A percentile compares a stretch with the other conserved stretches of the same genome.
Evolutionary conservation across 2,329 filamentous ascomycete species (phyloP).

Genomic region (Pseudogymnoascus sp.): DNA sequence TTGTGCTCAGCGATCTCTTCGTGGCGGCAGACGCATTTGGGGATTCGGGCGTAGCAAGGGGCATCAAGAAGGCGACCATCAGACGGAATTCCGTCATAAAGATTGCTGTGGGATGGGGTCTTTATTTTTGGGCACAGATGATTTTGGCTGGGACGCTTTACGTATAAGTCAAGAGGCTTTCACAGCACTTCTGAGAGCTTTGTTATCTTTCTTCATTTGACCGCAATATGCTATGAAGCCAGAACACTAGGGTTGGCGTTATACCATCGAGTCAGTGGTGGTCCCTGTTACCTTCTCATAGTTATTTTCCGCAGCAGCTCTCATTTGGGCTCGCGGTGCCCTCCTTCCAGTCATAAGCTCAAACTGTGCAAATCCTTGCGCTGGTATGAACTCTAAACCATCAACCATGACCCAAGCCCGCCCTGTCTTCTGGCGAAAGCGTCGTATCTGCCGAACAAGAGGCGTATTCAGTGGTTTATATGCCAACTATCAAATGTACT

Average conservation of each 20-base stretch:
- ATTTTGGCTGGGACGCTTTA: slow-evolving; percentile 34
- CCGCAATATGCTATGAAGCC: background rate
- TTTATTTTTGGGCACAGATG: slow-evolving; percentile 45
- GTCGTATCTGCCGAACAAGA: slow-evolving; percentile 57
- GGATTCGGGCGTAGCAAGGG: background rate
- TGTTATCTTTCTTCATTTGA: slow-evolving; percentile 45
- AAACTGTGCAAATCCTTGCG: slow-evolving; percentile 77
- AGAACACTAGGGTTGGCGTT: background rate
- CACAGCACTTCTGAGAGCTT: slow-evolving; percentile 55
- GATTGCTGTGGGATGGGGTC: slow-evolving; percentile 53
- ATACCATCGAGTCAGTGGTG: slow-evolving; percentile 1
- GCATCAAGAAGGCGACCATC: background rate
- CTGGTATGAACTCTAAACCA: slow-evolving; percentile 67
- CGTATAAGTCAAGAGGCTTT: background rate
- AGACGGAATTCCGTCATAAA: slow-evolving; percentile 37
- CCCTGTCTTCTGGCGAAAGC: slow-evolving; percentile 42
- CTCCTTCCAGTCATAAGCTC: slow-evolving; percentile 71
- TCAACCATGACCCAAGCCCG: slow-evolving; percentile 70
- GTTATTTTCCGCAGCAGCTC: slow-evolving; percentile 26
- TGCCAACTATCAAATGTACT: slow-evolving; percentile 40
- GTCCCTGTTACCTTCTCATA: slow-evolving; percentile 8
- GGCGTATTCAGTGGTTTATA: slow-evolving; percentile 71
- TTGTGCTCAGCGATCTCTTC: slow-evolving; percentile 30
- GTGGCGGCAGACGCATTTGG: slow-evolving; percentile 29
- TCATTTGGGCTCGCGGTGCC: slow-evolving; percentile 66